Percentiles rank a stretch among this genome's conserved stretches.
Evolutionary conservation across 345 rosid genomes (phyloP).

Genomic region (Ceriops decandra): DNA sequence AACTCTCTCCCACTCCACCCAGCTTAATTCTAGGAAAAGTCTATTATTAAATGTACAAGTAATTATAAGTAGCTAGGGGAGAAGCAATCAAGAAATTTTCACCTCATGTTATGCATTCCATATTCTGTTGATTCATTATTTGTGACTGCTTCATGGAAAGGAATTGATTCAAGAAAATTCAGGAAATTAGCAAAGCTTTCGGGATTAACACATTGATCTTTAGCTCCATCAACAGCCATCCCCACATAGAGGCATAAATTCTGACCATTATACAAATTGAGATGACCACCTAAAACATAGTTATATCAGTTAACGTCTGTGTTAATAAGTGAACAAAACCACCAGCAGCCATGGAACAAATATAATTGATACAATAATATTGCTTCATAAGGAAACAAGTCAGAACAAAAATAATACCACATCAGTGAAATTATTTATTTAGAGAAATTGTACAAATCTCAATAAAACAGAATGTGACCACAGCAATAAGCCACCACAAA

Average conservation of each 20-base stretch:
- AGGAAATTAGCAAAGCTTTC: constrained; percentile 73
- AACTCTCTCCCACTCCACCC: neutral
- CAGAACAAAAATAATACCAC: neutral
- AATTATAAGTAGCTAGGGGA: neutral
- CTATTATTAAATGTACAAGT: constrained; percentile 4
- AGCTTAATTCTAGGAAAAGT: neutral
- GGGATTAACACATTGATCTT: constrained; percentile 68
- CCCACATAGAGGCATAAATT: constrained; percentile 57
- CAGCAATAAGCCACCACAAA: constrained; percentile 4
- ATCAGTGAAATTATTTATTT: neutral
- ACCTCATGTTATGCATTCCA: constrained; percentile 63
- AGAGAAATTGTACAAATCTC: constrained; percentile 5
- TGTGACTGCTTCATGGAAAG: constrained; percentile 62
- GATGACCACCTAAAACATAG: constrained; percentile 40
- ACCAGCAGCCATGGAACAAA: too few species aligned
- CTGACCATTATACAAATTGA: constrained; percentile 39
- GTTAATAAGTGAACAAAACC: too few species aligned
- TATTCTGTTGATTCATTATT: constrained; percentile 52
- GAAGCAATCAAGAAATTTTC: constrained; percentile 13
- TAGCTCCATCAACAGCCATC: constrained; percentile 41
- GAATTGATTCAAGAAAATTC: constrained; percentile 79
- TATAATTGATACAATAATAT: too few species aligned
- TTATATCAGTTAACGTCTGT: neutral
- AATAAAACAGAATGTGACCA: constrained; percentile 5
- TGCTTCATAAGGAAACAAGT: too few species aligned